These are phyloP conservation scores for Aspergillus kassunensis DNA, from an alignment of 495 filamentous ascomycete species.

Conservation along the genomic window DNA sequence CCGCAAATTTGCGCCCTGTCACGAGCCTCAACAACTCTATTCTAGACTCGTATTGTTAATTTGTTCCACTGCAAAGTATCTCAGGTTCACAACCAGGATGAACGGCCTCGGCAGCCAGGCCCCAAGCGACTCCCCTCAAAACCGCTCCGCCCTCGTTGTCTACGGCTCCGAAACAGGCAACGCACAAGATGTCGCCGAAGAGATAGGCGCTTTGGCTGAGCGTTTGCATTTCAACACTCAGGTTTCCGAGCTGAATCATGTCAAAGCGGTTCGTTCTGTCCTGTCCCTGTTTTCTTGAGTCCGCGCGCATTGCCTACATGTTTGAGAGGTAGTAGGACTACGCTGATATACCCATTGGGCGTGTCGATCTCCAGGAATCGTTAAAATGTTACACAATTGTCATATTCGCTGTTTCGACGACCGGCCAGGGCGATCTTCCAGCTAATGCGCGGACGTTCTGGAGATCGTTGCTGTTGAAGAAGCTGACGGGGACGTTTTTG, in stretches of 20 bases:
- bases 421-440: constrained; percentile 91
- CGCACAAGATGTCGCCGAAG: constrained; percentile 80
- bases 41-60: too few relatives aligned
- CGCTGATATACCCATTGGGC: constrained; percentile 1
- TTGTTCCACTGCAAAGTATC: neutral
- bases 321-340: neutral
- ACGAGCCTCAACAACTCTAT: constrained; percentile 7
- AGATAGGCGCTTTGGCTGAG: constrained; percentile 67
- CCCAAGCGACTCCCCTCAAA: neutral
- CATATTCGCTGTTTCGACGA: constrained; percentile 83
- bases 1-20: constrained; percentile 9
- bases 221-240: constrained; percentile 72
- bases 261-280: constrained; percentile 61
- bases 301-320: neutral
- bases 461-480: constrained; percentile 75
- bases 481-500: constrained; percentile 68
- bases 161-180: constrained; percentile 97
- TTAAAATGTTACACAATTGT: constrained; percentile 56
- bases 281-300: too few relatives aligned
- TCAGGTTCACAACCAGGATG: constrained; percentile 20
- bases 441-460: constrained; percentile 76
- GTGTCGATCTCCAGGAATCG: constrained; percentile 31
- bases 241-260: constrained; percentile 70
- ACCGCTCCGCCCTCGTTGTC: constrained; percentile 67
- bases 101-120: constrained; percentile 15